Evolutionary conservation across 176 grass and related monocot species (phyloP), one percentile per base, ranked within the genome.

Genomic region (Rhipidocladum racemiflorum): DNA sequence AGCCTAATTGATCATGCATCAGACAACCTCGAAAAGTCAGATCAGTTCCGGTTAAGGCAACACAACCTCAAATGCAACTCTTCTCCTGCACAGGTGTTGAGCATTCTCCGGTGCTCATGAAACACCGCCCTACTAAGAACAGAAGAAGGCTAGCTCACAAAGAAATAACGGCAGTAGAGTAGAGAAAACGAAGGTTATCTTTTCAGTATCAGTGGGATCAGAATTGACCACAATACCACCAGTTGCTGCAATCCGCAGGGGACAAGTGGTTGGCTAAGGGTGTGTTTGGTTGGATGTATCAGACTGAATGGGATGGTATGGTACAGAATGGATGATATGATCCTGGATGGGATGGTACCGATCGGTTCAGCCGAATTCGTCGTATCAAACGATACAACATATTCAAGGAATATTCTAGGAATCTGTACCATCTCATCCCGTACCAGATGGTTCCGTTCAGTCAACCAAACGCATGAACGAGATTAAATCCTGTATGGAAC

Each of bases 201-300:
- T 85, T 39, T 72, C 43, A 75, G 61, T n/a, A 59, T 13, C 20
- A 27, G 75, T 79, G 84, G 75, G 67, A 64, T 79, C 44, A 80
- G 76, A 81, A 85, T 45, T 63, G 76, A 81, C 39, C 65, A 65
- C 18, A 69, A 63, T 69, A 63, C 44, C 32, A 51, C 69, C 40
- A 42, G 76, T 39, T 76, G 30, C 63, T 64, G 34, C 77, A 63
- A 59, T 68, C 62, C 72, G 44, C 45, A 82, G 45, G 65, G 28
- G 66, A 86, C 83, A 89, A 72, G 77, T 89, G 88, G 71, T 63
- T 72, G 72, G 88, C 70, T 29, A 40, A n/a, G n/a, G n/a, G n/a
- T n/a, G n/a, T n/a, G n/a, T n/a, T n/a, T n/a, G n/a, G n/a, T n/a
- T n/a, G n/a, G n/a, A n/a, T n/a, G n/a, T n/a, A n/a, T n/a, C n/a